These are phyloP conservation scores for Calycina herbarum DNA, from an alignment of 2,329 filamentous ascomycete species.

Conservation along the genomic window DNA sequence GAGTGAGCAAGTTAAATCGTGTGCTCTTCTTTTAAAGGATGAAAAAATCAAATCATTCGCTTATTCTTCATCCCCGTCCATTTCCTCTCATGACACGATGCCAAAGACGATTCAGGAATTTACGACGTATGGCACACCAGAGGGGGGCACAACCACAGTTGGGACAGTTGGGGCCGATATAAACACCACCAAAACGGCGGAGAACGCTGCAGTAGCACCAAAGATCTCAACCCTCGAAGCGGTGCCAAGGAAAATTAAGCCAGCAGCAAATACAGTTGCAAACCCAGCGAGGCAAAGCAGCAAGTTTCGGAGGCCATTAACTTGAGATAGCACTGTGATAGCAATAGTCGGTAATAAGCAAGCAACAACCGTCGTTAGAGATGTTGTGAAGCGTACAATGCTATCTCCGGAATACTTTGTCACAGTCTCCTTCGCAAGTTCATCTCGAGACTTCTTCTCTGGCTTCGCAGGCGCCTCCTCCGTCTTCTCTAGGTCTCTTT, in stretches of 20 bases:
- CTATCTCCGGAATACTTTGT: constrained; percentile 8
- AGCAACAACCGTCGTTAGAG: constrained; percentile 13
- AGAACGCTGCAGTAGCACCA: constrained; percentile 19
- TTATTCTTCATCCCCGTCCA: no score
- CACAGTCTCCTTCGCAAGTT: background rate
- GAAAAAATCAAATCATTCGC: no score
- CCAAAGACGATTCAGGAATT: background rate
- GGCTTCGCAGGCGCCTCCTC: background rate
- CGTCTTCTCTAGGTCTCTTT: background rate
- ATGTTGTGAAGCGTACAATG: constrained; percentile 12
- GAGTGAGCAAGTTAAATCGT: no score
- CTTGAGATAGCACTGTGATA: constrained; percentile 14
- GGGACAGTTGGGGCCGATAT: constrained; percentile 1
- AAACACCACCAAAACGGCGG: constrained; percentile 9
- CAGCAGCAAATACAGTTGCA: constrained; percentile 16
- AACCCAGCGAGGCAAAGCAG: constrained; percentile 15
- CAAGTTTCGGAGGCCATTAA: constrained; percentile 7
- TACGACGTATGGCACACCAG: background rate
- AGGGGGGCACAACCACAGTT: constrained; percentile 1
- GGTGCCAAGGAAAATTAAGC: constrained; percentile 12
- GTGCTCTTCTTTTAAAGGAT: no score
- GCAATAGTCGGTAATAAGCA: constrained; percentile 18
- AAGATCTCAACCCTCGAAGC: constrained; percentile 18
- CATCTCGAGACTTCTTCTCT: background rate
- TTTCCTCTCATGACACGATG: no score